Base-by-base conservation (phyloP, 1,284 basidiomycete genomes). In the Puccinia sorghi region DNA sequence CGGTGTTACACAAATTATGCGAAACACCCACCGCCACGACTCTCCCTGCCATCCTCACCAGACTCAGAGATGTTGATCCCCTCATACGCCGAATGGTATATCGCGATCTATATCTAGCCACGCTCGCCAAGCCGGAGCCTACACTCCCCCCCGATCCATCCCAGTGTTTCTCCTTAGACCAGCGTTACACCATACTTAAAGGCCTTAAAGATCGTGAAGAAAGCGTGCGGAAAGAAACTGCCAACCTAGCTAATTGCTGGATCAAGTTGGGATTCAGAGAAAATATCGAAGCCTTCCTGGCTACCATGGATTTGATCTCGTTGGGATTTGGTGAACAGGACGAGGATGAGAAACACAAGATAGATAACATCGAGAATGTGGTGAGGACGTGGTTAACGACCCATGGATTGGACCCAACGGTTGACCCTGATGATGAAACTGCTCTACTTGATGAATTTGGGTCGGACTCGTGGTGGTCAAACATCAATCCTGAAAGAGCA, bases 151-250 rank as follows among this genome's bases (percentile, higher is more conserved):
- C 89, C 88, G 0, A 90, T 93, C 27, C 87, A 89, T 0, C 73
- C 25, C 61, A 70, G 50, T 57, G 50, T 63, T 61, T 70, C 32
- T 54, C 67, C 46, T 37, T 67, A 43, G 52, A 56, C 46, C 52
- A 76, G 61, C 67, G 92, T 94, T 84, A 88, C 74, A 87, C 93
- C 27, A 89, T 94, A 17, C 89, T 90, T 61, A 90, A 92, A 81
- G 95, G 95, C 0, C 87, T 97, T 3, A 92, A 93, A 0, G 96
- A 97, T 84, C 88, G 95, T 66, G 94, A 97, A 81, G 88, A 89
- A 0, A 87, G 85, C n/a, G 94, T 98, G 6, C 87, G 91, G 54
- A 88, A 90, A 32, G 93, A 93, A 0, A 91, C 92, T 0, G 90
- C 89, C 2, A 90, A 90, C 69, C 88, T 96, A 80, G 86, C 94